Percentiles rank a stretch among this genome's conserved stretches.
Evolutionary conservation across 2,329 filamentous ascomycete genomes (phyloP).

Genomic region (Rutstroemia sp.): DNA sequence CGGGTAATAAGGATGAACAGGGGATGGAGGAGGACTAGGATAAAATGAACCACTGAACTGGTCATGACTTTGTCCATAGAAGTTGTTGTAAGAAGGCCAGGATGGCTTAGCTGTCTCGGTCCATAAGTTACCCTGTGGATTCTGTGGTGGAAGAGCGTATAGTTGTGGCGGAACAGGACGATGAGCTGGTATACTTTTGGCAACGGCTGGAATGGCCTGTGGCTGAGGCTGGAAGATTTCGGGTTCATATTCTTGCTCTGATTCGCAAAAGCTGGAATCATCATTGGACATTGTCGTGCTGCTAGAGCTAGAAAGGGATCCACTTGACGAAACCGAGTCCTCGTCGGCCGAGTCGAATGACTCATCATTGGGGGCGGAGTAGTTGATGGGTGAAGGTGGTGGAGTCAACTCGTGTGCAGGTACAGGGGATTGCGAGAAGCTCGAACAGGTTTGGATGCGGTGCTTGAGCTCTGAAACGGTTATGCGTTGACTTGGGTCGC

Average conservation of each 20-base stretch:
- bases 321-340: constrained; percentile 17
- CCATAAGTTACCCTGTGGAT: neutral
- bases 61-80: neutral
- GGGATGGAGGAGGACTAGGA: neutral
- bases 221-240: neutral
- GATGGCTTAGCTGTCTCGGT: neutral
- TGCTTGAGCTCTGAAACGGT: constrained; percentile 71
- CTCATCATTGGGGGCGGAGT: neutral
- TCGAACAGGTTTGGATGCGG: constrained; percentile 62
- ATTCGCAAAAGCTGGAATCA: neutral
- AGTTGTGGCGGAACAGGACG: neutral
- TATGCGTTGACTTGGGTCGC: constrained; percentile 75
- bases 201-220: neutral
- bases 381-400: neutral
- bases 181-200: neutral
- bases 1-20: neutral
- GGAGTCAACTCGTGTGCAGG: neutral
- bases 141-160: neutral
- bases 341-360: neutral
- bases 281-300: neutral
- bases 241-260: neutral
- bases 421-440: constrained; percentile 18
- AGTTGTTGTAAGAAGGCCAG: neutral
- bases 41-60: neutral
- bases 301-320: neutral